Conservation (phyloP, 176 grass and related monocot species). For the Panicum miliaceum region DNA sequence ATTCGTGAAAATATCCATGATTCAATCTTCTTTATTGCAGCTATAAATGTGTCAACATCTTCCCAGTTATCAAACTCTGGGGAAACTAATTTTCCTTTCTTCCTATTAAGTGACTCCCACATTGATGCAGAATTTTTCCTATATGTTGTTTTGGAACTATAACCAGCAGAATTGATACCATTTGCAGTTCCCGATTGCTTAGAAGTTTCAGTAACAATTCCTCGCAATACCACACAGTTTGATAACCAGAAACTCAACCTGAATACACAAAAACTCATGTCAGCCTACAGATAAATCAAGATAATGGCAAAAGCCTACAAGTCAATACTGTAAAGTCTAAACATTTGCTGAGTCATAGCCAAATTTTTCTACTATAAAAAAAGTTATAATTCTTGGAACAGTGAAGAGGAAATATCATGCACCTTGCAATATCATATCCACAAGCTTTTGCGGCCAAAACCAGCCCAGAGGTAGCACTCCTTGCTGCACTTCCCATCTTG, state of each 20-base stretch:
- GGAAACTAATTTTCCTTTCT: constrained; percentile 82
- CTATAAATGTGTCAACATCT: constrained; percentile 79
- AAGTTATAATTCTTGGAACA: constrained; percentile 21
- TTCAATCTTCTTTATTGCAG: constrained; percentile 88
- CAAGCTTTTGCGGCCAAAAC: constrained; percentile 92
- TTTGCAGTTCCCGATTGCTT: constrained; percentile 51
- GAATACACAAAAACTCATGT: constrained; percentile 41
- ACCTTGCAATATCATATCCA: constrained; percentile 95
- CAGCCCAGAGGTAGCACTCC: constrained; percentile 85
- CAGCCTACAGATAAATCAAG: constrained; percentile 29
- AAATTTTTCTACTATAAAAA: constrained; percentile 23
- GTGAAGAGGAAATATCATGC: constrained; percentile 38
- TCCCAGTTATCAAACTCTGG: constrained; percentile 87
- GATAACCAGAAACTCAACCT: constrained; percentile 98
- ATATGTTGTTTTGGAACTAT: constrained; percentile 48
- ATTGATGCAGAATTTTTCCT: constrained; percentile 71
- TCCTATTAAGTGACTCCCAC: constrained; percentile 87
- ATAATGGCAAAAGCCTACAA: constrained; percentile 18
- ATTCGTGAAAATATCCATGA: constrained; percentile 91
- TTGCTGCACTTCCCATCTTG: constrained; percentile 79
- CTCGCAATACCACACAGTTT: constrained; percentile 81
- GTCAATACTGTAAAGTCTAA: background rate
- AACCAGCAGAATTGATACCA: constrained; percentile 37
- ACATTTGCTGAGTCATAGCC: constrained; percentile 9
- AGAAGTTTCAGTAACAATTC: constrained; percentile 72